These are phyloP conservation scores for Dissophora ornata DNA, from an alignment of 192 early-diverging fungal genomes.

Conservation along the genomic window DNA sequence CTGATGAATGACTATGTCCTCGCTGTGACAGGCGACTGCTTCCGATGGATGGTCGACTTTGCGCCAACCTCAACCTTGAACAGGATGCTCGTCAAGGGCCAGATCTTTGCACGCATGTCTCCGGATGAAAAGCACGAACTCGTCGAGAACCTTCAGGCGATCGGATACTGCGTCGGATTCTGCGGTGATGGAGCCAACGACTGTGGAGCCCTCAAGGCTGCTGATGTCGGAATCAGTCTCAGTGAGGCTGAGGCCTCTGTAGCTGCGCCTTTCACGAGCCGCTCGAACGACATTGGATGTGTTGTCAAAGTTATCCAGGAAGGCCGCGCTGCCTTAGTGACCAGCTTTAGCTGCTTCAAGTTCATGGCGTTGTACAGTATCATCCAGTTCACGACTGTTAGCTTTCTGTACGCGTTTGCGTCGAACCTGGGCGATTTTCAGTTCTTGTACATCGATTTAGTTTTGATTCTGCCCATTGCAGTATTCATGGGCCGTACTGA, in stretches of 20 bases:
- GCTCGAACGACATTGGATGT: slow-evolving; percentile 91
- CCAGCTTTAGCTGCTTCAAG: slow-evolving; percentile 98
- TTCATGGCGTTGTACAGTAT: slow-evolving; percentile 98
- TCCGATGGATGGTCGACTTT: slow-evolving; percentile 93
- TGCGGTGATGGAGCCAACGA: slow-evolving; percentile 99
- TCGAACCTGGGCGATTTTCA: slow-evolving; percentile 94
- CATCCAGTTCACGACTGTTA: slow-evolving; percentile 97
- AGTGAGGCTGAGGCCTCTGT: slow-evolving; percentile 98
- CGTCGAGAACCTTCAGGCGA: slow-evolving; percentile 86
- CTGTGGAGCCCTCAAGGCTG: slow-evolving; percentile 95
- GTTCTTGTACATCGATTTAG: slow-evolving; percentile 95
- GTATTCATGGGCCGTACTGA: slow-evolving; percentile 92
- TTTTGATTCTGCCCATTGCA: slow-evolving; percentile 89
- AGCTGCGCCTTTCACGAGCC: slow-evolving; percentile 97
- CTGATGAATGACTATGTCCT: slow-evolving; percentile 70
- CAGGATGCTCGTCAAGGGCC: slow-evolving; percentile 87
- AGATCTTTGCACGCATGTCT: slow-evolving; percentile 97
- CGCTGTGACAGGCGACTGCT: slow-evolving; percentile 98
- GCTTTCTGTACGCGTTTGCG: slow-evolving; percentile 88
- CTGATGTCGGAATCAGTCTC: slow-evolving; percentile 95
- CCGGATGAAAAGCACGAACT: slow-evolving; percentile 98
- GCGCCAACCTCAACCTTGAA: slow-evolving; percentile 47
- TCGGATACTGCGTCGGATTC: slow-evolving; percentile 95
- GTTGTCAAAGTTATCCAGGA: slow-evolving; percentile 92
- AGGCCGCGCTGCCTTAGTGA: slow-evolving; percentile 95